Percentiles rank a stretch among this genome's conserved stretches.
Evolutionary conservation across 2,329 filamentous ascomycete genomes (phyloP).

Genomic region (Venturia effusa): DNA sequence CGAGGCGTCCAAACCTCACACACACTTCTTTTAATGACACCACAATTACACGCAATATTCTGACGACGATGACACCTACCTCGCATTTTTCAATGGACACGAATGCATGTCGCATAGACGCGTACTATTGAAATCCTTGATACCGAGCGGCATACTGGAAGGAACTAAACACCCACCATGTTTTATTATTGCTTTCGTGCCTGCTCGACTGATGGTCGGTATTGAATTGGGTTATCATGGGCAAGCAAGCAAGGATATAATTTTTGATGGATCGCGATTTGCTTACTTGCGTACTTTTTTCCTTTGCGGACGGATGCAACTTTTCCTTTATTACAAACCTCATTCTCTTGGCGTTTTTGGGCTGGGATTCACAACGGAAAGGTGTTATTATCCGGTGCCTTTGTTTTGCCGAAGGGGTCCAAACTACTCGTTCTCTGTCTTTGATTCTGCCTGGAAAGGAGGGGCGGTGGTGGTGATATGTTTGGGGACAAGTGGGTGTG

Average conservation of each 20-base stretch:
- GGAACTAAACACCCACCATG: not conserved
- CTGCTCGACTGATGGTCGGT: not conserved
- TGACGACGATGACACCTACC: not conserved
- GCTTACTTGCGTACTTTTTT: not conserved
- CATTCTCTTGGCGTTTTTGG: not conserved
- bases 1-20: conserved; percentile 97
- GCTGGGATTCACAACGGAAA: not conserved
- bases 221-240: not conserved
- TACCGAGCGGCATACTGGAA: not conserved
- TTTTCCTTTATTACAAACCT: not conserved
- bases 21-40: conserved; percentile 79
- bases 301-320: not conserved
- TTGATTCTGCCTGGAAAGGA: not conserved
- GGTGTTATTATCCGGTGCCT: not conserved
- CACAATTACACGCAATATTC: not conserved
- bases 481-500: not conserved
- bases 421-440: not conserved
- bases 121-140: conserved; percentile 1
- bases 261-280: not conserved
- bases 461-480: not conserved
- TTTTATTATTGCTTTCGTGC: conserved; percentile 4
- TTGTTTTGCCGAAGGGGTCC: not conserved
- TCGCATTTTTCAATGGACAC: not conserved
- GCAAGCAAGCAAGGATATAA: conserved; percentile 7
- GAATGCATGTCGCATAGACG: not conserved